Conservation (phyloP, 2,329 filamentous ascomycete genomes). For the Neofusicoccum parvum region DNA sequence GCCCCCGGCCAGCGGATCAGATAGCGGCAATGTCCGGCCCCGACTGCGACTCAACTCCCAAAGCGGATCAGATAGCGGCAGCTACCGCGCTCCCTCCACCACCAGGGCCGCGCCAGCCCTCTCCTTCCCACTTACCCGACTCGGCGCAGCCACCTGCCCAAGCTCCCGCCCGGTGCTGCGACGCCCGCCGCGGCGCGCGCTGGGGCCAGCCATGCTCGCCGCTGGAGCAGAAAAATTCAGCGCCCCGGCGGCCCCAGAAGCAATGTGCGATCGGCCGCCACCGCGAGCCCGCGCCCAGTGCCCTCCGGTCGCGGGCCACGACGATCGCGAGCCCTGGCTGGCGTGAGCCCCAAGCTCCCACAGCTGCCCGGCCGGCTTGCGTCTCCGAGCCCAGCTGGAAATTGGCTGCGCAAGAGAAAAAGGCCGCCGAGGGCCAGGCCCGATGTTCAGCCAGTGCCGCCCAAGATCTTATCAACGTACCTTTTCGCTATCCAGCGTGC, state of each 20-base stretch:
- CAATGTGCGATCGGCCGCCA: not conserved
- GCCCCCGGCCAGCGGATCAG: slow-evolving; percentile 9
- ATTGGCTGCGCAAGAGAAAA: not conserved
- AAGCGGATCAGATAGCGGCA: slow-evolving; percentile 20
- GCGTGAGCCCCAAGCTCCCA: not conserved
- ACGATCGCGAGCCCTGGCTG: not conserved
- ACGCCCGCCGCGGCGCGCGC: too few relatives aligned
- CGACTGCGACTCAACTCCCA: not conserved
- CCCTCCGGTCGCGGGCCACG: slow-evolving; percentile 8
- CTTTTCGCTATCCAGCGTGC: not conserved
- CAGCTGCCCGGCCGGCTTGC: not conserved
- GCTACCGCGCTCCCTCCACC: not conserved
- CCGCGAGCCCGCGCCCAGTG: not conserved
- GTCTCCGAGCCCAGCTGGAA: not conserved
- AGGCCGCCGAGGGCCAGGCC: not conserved
- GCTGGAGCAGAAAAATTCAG: slow-evolving; percentile 6
- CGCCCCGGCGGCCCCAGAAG: not conserved
- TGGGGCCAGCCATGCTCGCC: not conserved
- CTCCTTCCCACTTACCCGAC: not conserved
- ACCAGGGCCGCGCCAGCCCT: not conserved
- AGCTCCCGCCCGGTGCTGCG: not conserved
- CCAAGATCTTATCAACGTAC: slow-evolving; percentile 3
- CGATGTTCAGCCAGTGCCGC: not conserved
- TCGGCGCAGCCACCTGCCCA: not conserved
- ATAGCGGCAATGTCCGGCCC: slow-evolving; percentile 15